Base-by-base conservation (phyloP, 495 filamentous ascomycete species). In the Tetracladium marchalianum region DNA sequence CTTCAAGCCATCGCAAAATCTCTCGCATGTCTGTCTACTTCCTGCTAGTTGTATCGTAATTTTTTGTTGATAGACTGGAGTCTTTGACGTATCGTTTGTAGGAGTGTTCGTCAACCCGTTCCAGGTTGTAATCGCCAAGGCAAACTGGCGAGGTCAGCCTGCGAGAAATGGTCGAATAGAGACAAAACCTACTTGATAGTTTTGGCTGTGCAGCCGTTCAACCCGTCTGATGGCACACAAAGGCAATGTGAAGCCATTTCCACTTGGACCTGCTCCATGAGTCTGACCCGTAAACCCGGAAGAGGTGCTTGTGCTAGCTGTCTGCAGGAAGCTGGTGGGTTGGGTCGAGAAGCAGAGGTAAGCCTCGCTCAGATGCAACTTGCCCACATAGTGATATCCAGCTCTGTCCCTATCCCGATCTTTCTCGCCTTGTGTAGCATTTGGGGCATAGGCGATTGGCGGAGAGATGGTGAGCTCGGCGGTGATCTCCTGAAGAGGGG, bases 311-410 rank as follows among this genome's bases (percentile, higher is more conserved):
- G 76, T 71, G 57, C 77, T 93, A 0, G 90, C 82, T 1, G 82
- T 80, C 41, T 76, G 85, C 43, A 83, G 62, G 61, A 96, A 95
- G 65, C 86, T 92, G 2, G 87, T 86, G 1, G 85, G 81, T 43
- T 90, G 89, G 12, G 90, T 96, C 0, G 88, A 93, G 68, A 98
- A 97, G 72, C 87, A 96, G 40, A 98, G 78, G 61, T 84, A 98
- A 55, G 82, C 77, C 61, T 98, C 90, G 61, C 88, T 95, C 51
- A 98, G 72, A 57, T 97, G 89, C 15, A 98, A 76, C 62, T 87
- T 85, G 12, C 92, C 92, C n/a, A 81, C 81, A 64, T 97, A 97
- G 54, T 87, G 82, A 56, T 81, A 90, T 35, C 89, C 89, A 27
- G 22, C 22, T 12, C 68, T 56, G 31, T 74, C 71, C 35, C 72